Evolutionary conservation across 1,139 yeast species (phyloP).

Genomic region (Citeromyces hawaiiensis): DNA sequence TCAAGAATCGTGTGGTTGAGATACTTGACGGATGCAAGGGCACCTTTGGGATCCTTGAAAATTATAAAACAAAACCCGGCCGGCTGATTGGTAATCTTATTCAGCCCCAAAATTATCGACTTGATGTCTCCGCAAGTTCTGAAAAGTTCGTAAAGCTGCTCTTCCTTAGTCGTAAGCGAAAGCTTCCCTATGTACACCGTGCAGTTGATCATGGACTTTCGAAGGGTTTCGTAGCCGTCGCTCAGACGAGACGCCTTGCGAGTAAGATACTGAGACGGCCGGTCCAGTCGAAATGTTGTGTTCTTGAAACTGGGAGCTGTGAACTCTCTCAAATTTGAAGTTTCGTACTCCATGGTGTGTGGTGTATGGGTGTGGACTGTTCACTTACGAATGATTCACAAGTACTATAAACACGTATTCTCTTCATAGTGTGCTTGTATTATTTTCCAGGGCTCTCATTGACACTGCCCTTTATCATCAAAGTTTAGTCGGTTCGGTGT

Average conservation of each 20-base stretch:
- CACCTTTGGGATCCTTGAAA: conserved; percentile 52
- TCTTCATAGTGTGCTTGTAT: no score
- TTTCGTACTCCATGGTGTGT: no score
- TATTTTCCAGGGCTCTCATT: no score
- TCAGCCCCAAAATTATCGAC: conserved; percentile 85
- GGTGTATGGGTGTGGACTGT: no score
- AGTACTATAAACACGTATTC: no score
- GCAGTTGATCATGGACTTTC: conserved; percentile 47
- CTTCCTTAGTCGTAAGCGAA: conserved; percentile 84
- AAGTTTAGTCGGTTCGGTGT: no score
- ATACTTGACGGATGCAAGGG: conserved; percentile 71
- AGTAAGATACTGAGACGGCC: conserved; percentile 64
- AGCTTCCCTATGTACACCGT: conserved; percentile 84
- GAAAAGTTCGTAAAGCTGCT: conserved; percentile 79
- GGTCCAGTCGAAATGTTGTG: conserved; percentile 55
- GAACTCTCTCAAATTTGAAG: conserved; percentile 22
- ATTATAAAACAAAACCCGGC: conserved; percentile 94
- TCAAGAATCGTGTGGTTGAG: conserved; percentile 72
- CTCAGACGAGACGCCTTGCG: conserved; percentile 52
- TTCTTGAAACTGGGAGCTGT: conserved; percentile 42
- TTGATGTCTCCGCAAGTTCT: conserved; percentile 67
- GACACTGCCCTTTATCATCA: no score
- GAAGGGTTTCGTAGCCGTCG: conserved; percentile 37
- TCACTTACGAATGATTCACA: no score
- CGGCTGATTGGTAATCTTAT: conserved; percentile 77